phyloP scores from a whole-genome alignment of 345 rosid genomes.

The Diplotaxis tenuifolia region DNA sequence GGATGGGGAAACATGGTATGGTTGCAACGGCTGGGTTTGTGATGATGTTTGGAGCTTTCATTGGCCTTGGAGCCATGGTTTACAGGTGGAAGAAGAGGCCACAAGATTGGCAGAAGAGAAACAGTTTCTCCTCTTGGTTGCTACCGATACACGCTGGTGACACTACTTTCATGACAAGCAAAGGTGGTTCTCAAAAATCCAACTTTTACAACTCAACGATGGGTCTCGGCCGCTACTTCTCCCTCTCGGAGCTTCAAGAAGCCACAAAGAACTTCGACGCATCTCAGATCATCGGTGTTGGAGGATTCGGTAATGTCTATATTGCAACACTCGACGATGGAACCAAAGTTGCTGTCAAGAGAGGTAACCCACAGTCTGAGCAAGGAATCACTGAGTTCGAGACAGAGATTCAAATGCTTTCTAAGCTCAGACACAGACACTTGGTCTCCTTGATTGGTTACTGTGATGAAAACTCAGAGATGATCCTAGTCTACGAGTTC shows the following conservation, averaged over 20 bases:
- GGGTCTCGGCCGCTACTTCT: background rate
- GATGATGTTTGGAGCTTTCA: background rate
- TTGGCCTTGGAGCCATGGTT: background rate
- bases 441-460: background rate
- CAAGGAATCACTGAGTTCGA: background rate
- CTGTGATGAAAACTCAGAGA: background rate
- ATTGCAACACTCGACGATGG: background rate
- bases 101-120: background rate
- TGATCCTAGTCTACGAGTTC: background rate
- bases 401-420: background rate
- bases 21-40: background rate
- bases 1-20: background rate
- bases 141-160: background rate
- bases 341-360: background rate
- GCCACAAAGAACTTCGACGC: background rate
- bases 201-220: background rate
- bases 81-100: background rate
- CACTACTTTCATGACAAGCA: background rate
- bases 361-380: background rate
- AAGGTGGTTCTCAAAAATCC: background rate
- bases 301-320: background rate
- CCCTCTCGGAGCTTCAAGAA: background rate
- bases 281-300: background rate
- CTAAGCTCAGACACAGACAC: background rate
- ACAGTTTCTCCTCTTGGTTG: background rate